These are phyloP conservation scores for Crucihimalaya himalaica DNA, from an alignment of 345 rosid genomes.

Conservation along the genomic window DNA sequence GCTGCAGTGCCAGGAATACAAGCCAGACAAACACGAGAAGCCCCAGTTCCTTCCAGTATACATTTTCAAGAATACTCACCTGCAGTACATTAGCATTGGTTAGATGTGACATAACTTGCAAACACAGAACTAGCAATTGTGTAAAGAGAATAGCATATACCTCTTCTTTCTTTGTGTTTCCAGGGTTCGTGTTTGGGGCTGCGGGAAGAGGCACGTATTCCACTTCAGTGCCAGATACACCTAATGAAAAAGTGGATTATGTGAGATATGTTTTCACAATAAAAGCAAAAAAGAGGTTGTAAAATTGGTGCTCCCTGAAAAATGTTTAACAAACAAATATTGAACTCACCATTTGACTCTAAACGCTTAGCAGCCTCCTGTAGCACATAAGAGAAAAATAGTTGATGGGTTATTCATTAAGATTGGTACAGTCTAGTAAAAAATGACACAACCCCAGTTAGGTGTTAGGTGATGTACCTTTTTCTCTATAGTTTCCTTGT, in stretches of 20 bases:
- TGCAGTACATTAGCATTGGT: constrained; percentile 33
- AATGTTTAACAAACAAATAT: not conserved
- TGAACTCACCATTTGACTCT: constrained; percentile 51
- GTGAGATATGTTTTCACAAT: not conserved
- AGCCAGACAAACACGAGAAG: constrained; percentile 81
- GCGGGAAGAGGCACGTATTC: constrained; percentile 69
- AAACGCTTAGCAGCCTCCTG: constrained; percentile 62
- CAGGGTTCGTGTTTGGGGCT: constrained; percentile 43
- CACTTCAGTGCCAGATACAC: constrained; percentile 43
- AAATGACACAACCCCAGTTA: not conserved
- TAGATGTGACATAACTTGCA: not conserved
- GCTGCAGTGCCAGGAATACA: constrained; percentile 66
- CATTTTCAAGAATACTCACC: constrained; percentile 65
- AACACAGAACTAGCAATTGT: not conserved
- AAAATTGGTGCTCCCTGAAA: not conserved
- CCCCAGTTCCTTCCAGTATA: constrained; percentile 81
- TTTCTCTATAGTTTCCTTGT: constrained; percentile 69
- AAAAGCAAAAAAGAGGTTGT: constrained; percentile 6
- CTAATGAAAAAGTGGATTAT: constrained; percentile 35
- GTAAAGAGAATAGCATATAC: constrained; percentile 34
- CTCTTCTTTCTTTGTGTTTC: constrained; percentile 40
- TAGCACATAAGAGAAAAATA: constrained; percentile 2
- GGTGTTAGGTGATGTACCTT: constrained; percentile 38
- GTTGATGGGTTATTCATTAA: not conserved
- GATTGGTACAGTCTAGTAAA: not conserved